A percentile compares a stretch with the other conserved stretches of the same genome.
phyloP scores from a whole-genome alignment of 2,329 filamentous ascomycete species.

The Gremmenia infestans region DNA sequence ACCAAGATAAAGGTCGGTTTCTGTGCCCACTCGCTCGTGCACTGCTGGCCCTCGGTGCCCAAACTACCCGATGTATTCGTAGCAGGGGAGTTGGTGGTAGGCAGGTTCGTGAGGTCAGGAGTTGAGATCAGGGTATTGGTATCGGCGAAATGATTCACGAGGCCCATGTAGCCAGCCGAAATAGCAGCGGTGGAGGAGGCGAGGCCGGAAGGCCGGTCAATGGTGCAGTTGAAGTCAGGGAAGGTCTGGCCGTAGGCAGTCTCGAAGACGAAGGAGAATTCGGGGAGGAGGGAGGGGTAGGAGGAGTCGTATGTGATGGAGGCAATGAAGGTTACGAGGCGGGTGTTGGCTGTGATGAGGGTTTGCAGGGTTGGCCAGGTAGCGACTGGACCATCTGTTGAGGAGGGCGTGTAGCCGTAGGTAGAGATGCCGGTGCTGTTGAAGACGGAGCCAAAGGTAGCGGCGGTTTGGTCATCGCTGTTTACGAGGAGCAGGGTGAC shows the following conservation, averaged over 20 bases:
- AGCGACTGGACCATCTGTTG: slow-evolving; percentile 36
- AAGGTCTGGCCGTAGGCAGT: slow-evolving; percentile 62
- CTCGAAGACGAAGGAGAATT: slow-evolving; percentile 68
- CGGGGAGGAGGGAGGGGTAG: slow-evolving; percentile 55
- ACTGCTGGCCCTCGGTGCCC: slow-evolving; percentile 50
- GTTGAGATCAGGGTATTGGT: slow-evolving; percentile 49
- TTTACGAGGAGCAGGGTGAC: slow-evolving; percentile 61
- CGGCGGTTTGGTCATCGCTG: slow-evolving; percentile 49
- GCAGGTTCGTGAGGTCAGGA: slow-evolving; percentile 56
- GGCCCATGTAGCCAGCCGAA: slow-evolving; percentile 55
- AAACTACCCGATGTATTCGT: slow-evolving; percentile 49
- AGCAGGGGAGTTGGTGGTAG: slow-evolving; percentile 59
- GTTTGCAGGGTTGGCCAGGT: slow-evolving; percentile 68
- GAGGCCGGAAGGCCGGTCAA: slow-evolving; percentile 58
- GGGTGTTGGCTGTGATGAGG: slow-evolving; percentile 60
- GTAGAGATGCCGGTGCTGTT: slow-evolving; percentile 51
- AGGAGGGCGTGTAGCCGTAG: slow-evolving; percentile 55
- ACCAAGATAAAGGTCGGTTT: slow-evolving; percentile 71
- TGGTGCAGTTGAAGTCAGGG: slow-evolving; percentile 64
- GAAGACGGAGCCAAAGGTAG: slow-evolving; percentile 43
- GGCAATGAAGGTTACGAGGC: slow-evolving; percentile 66
- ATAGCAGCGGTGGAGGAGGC: slow-evolving; percentile 48
- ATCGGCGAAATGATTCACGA: slow-evolving; percentile 81
- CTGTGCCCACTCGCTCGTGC: slow-evolving; percentile 52
- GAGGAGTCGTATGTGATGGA: slow-evolving; percentile 39